Base-by-base conservation (phyloP, 345 rosid genomes). In the Trapa bicornis region DNA sequence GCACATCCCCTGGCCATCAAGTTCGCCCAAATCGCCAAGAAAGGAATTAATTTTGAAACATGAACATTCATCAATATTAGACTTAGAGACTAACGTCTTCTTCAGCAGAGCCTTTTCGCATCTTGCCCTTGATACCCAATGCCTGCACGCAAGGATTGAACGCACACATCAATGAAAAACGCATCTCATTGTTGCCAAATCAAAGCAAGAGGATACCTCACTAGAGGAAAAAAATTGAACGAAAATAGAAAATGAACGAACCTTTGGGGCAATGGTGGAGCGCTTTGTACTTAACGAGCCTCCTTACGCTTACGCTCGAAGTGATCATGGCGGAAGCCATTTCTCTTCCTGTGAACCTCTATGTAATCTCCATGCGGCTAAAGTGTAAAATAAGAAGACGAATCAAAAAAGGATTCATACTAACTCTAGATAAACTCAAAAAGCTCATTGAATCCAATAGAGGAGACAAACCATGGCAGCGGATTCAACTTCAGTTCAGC, bases 351-450 rank as follows among this genome's bases (percentile, higher is more conserved):
- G 83, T 85, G 89, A 9, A 77, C 69, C 56, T 94, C 96, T 45
- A 91, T 94, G 73, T 91, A 76, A 79, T 94, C 93, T 73, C 97
- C 97, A 79, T 94, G 99, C 74, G 97, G 89, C 99, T 91, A 75
- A 69, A 33, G 16, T 7, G 0, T 0, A n/a, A 17, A 45, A 65
- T 32, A 47, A 54, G 64, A 17, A 47, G 43, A 64, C n/a, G 38
- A 58, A 3, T 37, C 41, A 53, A 35, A 37, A n/a, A 36, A 37
- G 60, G 29, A 5, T 29, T 7, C 33, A 52, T 45, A 16, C 15
- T 17, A 12, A 22, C 0, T 33, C 3, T 41, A 35, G 11, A 39
- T 1, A 53, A 57, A 33, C 0, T 15, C 52, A 47, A 7, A 6
- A 33, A 42, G 50, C 37, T 35, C 16, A 42, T 1, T 9, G 67